phyloP scores from a whole-genome alignment of 345 rosid species.

The Boechera stricta region DNA sequence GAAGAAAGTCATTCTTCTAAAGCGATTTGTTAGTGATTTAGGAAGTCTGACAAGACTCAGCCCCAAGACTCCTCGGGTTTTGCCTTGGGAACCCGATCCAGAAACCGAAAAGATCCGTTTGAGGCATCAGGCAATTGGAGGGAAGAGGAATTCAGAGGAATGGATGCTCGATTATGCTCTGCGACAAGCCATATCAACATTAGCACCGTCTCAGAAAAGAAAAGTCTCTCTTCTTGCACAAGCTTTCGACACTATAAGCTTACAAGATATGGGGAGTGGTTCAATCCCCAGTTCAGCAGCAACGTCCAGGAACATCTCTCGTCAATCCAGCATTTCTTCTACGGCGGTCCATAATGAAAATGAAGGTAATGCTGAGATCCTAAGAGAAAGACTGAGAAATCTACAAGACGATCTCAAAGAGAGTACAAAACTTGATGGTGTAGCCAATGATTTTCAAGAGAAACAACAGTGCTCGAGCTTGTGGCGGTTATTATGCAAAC shows the following conservation, averaged over 20 bases:
- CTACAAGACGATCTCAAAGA: constrained; percentile 45
- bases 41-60: constrained; percentile 64
- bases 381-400: constrained; percentile 38
- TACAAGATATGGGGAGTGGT: constrained; percentile 46
- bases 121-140: constrained; percentile 66
- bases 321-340: constrained; percentile 44
- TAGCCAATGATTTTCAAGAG: constrained; percentile 49
- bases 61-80: constrained; percentile 51
- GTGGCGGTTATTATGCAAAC: constrained; percentile 78
- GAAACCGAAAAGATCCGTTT: constrained; percentile 70
- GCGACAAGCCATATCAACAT: constrained; percentile 68
- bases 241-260: constrained; percentile 82
- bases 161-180: constrained; percentile 98
- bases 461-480: constrained; percentile 64
- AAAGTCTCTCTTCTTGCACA: constrained; percentile 90
- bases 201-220: constrained; percentile 77
- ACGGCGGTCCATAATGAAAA: constrained; percentile 30
- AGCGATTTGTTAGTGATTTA: constrained; percentile 80
- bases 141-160: constrained; percentile 75
- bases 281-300: constrained; percentile 41
- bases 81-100: constrained; percentile 56
- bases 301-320: constrained; percentile 50
- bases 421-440: constrained; percentile 43
- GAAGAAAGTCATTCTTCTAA: constrained; percentile 71
- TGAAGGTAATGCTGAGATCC: constrained; percentile 39